phyloP scores from a whole-genome alignment of 371 early-diverging fungal genomes.

The Mucor ambiguus region DNA sequence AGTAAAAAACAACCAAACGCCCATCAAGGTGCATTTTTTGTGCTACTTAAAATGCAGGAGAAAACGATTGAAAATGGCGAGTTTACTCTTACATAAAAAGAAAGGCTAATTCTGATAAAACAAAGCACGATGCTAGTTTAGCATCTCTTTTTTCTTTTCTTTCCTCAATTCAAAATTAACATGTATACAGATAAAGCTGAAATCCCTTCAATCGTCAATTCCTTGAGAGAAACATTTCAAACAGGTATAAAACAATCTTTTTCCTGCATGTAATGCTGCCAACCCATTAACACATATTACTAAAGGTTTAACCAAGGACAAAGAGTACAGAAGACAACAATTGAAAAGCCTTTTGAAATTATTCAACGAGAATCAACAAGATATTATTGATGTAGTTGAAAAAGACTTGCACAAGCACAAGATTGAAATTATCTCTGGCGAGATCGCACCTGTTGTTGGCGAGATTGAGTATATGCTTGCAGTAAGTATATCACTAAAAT shows the following conservation, averaged over 20 bases:
- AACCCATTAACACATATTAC: neutral
- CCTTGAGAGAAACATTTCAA: slow-evolving; percentile 49
- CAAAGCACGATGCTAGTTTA: neutral
- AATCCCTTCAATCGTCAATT: slow-evolving; percentile 43
- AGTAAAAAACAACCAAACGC: neutral
- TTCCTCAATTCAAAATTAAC: neutral
- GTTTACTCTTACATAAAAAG: neutral
- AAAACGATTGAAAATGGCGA: neutral
- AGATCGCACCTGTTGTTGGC: slow-evolving; percentile 63
- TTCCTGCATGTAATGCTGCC: neutral
- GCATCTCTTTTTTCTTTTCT: neutral
- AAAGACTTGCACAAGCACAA: slow-evolving; percentile 68
- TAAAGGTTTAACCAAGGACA: slow-evolving; percentile 44
- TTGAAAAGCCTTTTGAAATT: slow-evolving; percentile 61
- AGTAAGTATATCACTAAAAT: slow-evolving; percentile 13
- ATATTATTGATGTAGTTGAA: slow-evolving; percentile 59
- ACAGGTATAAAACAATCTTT: slow-evolving; percentile 23
- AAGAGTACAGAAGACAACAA: slow-evolving; percentile 66
- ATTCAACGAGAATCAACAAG: slow-evolving; percentile 63
- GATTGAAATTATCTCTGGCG: slow-evolving; percentile 56
- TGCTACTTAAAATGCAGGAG: neutral
- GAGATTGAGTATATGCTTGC: slow-evolving; percentile 68
- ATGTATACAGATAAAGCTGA: slow-evolving; percentile 27
- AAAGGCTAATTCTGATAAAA: neutral
- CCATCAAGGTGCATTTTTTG: neutral